Evolutionary conservation across 495 filamentous ascomycete species (phyloP).

Genomic region (Choiromyces venosus): DNA sequence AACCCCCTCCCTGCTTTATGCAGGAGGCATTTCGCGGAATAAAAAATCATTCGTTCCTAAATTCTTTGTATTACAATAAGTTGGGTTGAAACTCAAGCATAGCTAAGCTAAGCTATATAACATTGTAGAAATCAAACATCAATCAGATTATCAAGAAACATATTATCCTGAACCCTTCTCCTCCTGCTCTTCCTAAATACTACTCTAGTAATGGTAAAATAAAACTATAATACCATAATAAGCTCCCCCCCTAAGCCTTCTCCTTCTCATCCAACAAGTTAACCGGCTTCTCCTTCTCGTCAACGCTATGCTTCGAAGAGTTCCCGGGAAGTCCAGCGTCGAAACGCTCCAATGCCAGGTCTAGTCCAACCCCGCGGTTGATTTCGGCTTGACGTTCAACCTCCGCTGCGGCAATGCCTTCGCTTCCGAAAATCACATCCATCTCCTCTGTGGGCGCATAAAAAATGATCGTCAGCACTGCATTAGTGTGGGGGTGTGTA

Average conservation of each 20-base stretch:
- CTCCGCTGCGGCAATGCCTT: conserved; percentile 63
- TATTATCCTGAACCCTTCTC: background rate
- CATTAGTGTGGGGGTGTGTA: background rate
- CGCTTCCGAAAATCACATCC: conserved; percentile 73
- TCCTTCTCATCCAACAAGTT: conserved; percentile 7
- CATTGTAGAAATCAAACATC: background rate
- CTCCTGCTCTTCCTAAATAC: background rate
- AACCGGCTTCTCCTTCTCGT: conserved; percentile 13
- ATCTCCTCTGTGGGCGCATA: conserved; percentile 46
- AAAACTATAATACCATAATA: no score
- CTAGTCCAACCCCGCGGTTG: conserved; percentile 64
- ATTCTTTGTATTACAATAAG: background rate
- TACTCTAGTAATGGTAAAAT: background rate
- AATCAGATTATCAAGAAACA: background rate
- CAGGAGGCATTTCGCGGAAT: background rate
- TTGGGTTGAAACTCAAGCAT: no score
- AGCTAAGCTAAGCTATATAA: no score
- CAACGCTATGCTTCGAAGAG: conserved; percentile 3
- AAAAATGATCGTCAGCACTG: background rate
- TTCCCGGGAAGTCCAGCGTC: conserved; percentile 3
- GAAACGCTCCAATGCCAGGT: conserved; percentile 25
- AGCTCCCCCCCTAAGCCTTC: background rate
- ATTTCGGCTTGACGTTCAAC: conserved; percentile 68
- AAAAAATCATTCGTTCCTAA: background rate
- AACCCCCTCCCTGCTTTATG: background rate